A percentile compares a stretch with the other conserved stretches of the same genome.
Conservation (phyloP, 176 grass and related monocot species). For the Zoysia pacifica region DNA sequence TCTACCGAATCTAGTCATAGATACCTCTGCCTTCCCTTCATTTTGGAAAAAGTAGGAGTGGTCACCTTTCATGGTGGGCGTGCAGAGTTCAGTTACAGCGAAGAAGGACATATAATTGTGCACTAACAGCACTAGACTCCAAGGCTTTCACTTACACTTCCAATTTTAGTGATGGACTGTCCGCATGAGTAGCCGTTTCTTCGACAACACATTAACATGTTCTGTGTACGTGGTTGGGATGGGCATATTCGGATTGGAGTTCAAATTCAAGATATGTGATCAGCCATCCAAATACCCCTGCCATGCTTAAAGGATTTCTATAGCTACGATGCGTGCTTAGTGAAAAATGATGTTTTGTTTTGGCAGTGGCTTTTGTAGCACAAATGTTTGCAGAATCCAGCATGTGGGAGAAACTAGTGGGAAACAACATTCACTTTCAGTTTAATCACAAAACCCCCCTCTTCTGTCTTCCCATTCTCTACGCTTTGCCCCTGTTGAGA, state of each 20-base stretch:
- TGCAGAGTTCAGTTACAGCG: neutral
- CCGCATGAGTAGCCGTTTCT: neutral
- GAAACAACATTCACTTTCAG: neutral
- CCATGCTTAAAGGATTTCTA: neutral
- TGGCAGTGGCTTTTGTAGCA: too few relatives aligned
- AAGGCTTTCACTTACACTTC: neutral
- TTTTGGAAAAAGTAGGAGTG: conserved; percentile 23
- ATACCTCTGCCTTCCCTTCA: conserved; percentile 33
- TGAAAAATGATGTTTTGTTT: too few relatives aligned
- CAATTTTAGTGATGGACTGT: neutral
- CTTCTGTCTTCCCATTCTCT: neutral
- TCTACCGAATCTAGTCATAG: conserved; percentile 47
- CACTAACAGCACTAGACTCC: neutral
- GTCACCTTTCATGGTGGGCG: neutral
- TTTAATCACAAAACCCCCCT: neutral
- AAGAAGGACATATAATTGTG: neutral
- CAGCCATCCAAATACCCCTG: neutral
- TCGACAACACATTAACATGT: neutral
- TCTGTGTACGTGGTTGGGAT: neutral
- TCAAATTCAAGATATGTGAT: neutral
- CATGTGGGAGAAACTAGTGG: neutral
- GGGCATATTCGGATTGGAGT: neutral
- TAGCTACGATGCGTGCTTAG: neutral
- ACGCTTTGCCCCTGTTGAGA: conserved; percentile 15
- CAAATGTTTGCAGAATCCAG: neutral